phyloP scores from a whole-genome alignment of 176 grass and related monocot genomes.

The Oryza coarctata region DNA sequence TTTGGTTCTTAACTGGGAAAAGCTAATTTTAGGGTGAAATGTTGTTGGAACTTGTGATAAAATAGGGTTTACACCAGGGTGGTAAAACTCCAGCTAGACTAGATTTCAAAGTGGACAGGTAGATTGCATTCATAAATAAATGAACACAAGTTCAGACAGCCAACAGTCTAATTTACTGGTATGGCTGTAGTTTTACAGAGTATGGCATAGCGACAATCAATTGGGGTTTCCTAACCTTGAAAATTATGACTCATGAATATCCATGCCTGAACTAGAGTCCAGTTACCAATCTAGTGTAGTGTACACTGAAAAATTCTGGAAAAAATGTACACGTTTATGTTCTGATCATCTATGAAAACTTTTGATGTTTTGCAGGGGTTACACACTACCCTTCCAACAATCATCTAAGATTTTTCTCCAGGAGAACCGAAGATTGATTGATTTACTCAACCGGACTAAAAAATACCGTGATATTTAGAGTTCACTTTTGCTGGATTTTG shows the following conservation, averaged over 20 bases:
- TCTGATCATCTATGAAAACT: background rate
- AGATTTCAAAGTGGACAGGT: background rate
- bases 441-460: no score
- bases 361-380: background rate
- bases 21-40: constrained; percentile 49
- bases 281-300: constrained; percentile 25
- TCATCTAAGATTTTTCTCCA: background rate
- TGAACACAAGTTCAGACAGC: background rate
- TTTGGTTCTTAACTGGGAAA: constrained; percentile 41
- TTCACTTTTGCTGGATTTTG: constrained; percentile 62
- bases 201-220: constrained; percentile 1
- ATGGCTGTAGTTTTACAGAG: constrained; percentile 18
- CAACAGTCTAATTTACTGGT: constrained; percentile 27
- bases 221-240: background rate
- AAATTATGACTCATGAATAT: background rate
- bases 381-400: background rate
- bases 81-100: constrained; percentile 1
- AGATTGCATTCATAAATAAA: constrained; percentile 1
- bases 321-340: constrained; percentile 32
- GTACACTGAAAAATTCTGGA: constrained; percentile 13
- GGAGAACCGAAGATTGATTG: background rate
- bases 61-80: constrained; percentile 18
- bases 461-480: constrained; percentile 38
- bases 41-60: background rate
- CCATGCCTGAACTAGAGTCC: background rate